These are phyloP conservation scores for Dactylonectria macrodidyma DNA, from an alignment of 2,329 filamentous ascomycete species.

Conservation along the genomic window DNA sequence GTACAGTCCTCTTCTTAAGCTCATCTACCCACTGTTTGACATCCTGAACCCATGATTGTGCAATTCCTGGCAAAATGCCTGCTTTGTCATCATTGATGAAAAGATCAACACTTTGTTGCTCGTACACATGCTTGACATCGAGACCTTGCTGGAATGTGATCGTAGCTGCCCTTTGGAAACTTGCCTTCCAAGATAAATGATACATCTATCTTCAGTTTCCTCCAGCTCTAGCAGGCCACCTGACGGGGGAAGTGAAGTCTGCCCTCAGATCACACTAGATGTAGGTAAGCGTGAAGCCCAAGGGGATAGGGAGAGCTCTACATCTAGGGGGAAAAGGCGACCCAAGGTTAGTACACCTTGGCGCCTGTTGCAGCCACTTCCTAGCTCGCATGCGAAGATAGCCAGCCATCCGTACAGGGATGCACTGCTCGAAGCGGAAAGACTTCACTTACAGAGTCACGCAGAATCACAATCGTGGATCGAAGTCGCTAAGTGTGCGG, in stretches of 20 bases:
- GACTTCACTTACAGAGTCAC: background rate
- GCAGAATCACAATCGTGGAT: no score
- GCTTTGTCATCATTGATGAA: background rate
- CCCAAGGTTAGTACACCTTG: background rate
- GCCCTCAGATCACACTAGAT: no score
- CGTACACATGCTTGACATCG: slow-evolving; percentile 4
- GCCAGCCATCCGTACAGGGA: background rate
- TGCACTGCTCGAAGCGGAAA: background rate
- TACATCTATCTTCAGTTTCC: no score
- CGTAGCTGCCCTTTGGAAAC: background rate
- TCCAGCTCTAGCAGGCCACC: no score
- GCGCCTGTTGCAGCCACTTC: background rate
- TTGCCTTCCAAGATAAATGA: background rate
- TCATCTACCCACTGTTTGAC: background rate
- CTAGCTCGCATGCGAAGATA: background rate
- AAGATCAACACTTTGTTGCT: background rate
- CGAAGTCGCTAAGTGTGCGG: no score
- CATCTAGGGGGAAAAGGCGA: no score
- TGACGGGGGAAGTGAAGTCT: no score
- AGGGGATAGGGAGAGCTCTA: no score
- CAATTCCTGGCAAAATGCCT: slow-evolving; percentile 1
- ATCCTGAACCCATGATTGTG: background rate
- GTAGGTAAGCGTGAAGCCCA: no score
- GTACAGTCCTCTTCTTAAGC: background rate
- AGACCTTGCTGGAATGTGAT: background rate